Evolutionary conservation across 441 rosid genomes (phyloP).

Genomic region (Aquilaria agallochum): DNA sequence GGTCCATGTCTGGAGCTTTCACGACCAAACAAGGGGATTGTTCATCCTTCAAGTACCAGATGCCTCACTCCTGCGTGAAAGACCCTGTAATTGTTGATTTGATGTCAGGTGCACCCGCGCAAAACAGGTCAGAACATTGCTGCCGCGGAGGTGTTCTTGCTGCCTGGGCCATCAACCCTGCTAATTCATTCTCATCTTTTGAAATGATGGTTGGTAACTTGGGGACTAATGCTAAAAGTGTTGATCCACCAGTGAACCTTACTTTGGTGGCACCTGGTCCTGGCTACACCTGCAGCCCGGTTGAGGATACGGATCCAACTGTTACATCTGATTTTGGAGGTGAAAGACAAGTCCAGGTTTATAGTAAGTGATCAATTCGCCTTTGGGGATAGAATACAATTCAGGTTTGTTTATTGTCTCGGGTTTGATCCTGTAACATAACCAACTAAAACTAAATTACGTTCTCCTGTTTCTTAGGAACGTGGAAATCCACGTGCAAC

Average conservation of each 20-base stretch:
- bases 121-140: conserved; percentile 33
- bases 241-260: conserved; percentile 36
- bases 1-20: conserved; percentile 52
- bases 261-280: conserved; percentile 48
- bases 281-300: conserved; percentile 48
- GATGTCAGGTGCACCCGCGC: conserved; percentile 22
- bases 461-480: conserved; percentile 30
- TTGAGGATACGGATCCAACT: conserved; percentile 34
- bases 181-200: conserved; percentile 45
- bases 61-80: conserved; percentile 44
- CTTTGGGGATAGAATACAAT: neutral
- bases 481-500: conserved; percentile 67
- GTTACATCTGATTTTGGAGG: conserved; percentile 40
- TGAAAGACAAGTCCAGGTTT: conserved; percentile 48
- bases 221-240: conserved; percentile 13
- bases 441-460: neutral
- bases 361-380: conserved; percentile 28
- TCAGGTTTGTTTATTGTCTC: neutral
- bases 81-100: conserved; percentile 41
- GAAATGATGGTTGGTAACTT: conserved; percentile 40
- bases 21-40: conserved; percentile 51
- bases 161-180: conserved; percentile 44
- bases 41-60: conserved; percentile 23
- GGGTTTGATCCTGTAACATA: neutral
- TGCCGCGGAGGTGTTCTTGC: conserved; percentile 50